phyloP scores from a whole-genome alignment of 495 filamentous ascomycete species.

The Penicillium egyptiacum region DNA sequence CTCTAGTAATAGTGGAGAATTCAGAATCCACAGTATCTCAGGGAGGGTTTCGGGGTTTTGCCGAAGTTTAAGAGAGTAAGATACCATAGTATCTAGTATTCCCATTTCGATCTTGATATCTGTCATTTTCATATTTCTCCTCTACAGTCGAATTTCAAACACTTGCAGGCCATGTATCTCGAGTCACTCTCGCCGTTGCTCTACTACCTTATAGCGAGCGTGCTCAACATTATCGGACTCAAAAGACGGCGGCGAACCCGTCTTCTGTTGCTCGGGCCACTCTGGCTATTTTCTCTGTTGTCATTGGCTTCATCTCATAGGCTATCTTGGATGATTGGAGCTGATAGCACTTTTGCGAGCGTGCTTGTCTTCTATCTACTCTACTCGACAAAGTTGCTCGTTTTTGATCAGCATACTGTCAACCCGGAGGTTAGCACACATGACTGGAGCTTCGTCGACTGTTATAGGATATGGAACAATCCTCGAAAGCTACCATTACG shows the following conservation, averaged over 20 bases:
- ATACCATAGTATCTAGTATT: background rate
- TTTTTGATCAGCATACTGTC: background rate
- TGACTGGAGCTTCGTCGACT: conserved; percentile 3
- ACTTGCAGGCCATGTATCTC: background rate
- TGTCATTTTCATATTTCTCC: background rate
- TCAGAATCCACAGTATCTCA: background rate
- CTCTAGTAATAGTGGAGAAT: background rate
- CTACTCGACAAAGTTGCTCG: background rate
- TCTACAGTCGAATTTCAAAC: background rate
- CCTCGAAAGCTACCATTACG: conserved; percentile 1
- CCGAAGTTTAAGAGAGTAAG: background rate
- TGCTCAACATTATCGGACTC: background rate
- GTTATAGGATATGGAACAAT: conserved; percentile 4
- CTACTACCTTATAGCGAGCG: background rate
- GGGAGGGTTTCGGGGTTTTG: background rate
- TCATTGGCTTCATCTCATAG: conserved; percentile 1
- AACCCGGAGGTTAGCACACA: background rate
- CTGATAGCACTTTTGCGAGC: conserved; percentile 7
- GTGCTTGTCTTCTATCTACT: background rate
- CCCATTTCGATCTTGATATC: background rate
- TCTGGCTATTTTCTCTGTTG: background rate
- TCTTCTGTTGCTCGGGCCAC: background rate
- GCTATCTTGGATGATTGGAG: conserved; percentile 3
- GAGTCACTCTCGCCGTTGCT: background rate
- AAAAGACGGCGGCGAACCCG: background rate